Conservation (phyloP, 768 basidiomycete species). For the Chlorophyllum brunneum region DNA sequence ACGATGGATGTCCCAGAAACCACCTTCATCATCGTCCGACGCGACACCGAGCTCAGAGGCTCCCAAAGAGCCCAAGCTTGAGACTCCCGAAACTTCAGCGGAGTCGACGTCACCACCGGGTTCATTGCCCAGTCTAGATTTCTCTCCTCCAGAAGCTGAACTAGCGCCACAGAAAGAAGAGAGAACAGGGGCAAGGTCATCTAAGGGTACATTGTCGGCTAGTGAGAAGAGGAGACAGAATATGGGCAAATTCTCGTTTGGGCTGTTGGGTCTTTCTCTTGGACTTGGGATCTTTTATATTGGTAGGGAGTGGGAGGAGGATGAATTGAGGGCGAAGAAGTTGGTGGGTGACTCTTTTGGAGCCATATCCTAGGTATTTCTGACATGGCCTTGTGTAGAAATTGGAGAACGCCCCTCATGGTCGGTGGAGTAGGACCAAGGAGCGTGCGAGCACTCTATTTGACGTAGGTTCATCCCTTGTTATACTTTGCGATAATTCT, state of each 20-base stretch:
- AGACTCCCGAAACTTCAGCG: conserved; percentile 19
- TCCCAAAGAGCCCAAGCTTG: conserved; percentile 15
- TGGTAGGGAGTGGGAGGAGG: conserved; percentile 76
- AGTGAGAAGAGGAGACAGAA: conserved; percentile 68
- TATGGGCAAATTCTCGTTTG: conserved; percentile 52
- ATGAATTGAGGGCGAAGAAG: conserved; percentile 63
- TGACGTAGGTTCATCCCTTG: conserved; percentile 48
- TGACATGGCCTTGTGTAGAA: conserved; percentile 32
- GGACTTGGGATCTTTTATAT: conserved; percentile 58
- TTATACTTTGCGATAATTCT: not conserved
- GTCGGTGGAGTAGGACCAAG: conserved; percentile 62
- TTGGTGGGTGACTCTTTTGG: conserved; percentile 38
- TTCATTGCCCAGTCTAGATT: conserved; percentile 55
- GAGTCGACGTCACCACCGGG: conserved; percentile 13
- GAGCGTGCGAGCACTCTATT: conserved; percentile 62
- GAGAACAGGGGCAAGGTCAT: conserved; percentile 74
- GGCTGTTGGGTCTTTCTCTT: conserved; percentile 50
- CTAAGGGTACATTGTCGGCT: conserved; percentile 73
- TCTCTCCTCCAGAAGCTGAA: conserved; percentile 50
- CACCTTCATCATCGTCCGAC: conserved; percentile 17
- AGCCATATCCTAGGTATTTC: not conserved
- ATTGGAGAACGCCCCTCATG: conserved; percentile 53
- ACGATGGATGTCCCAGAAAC: conserved; percentile 32
- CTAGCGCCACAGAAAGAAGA: conserved; percentile 28
- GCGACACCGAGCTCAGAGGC: conserved; percentile 10